Evolutionary conservation across 129 eudicot species (phyloP).

Genomic region (Saussurea involucrata): DNA sequence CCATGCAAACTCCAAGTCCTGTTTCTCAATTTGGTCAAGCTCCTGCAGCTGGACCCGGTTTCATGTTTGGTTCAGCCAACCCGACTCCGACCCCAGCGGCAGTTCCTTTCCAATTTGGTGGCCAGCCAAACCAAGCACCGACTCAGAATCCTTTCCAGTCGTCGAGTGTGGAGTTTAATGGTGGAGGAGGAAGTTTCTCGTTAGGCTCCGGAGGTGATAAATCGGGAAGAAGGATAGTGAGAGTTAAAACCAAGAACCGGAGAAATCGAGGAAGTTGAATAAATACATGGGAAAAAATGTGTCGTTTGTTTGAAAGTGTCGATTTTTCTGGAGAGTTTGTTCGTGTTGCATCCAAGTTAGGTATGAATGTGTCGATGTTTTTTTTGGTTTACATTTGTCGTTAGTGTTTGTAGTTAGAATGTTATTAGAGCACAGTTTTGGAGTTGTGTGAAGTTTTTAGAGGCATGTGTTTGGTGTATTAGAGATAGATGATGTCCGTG

Average conservation of each 20-base stretch:
- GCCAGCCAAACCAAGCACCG: constrained; percentile 51
- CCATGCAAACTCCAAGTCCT: constrained; percentile 59
- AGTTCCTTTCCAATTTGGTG: constrained; percentile 65
- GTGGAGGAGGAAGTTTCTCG: constrained; percentile 83
- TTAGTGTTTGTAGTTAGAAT: constrained; percentile 27
- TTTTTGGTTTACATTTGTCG: neutral
- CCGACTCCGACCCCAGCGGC: constrained; percentile 30
- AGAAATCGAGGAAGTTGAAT: constrained; percentile 38
- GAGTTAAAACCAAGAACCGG: constrained; percentile 42
- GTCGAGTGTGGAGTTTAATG: constrained; percentile 69
- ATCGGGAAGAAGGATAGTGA: constrained; percentile 51
- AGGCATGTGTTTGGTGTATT: constrained; percentile 14
- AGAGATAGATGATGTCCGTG: neutral
- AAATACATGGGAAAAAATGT: neutral
- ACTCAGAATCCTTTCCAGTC: constrained; percentile 68
- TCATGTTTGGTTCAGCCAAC: constrained; percentile 55
- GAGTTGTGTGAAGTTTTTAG: constrained; percentile 18
- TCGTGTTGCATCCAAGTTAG: neutral
- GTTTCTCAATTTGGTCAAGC: constrained; percentile 56
- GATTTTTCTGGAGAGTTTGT: neutral
- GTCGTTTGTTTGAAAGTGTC: neutral
- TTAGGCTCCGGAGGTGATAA: constrained; percentile 82
- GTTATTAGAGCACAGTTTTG: constrained; percentile 39
- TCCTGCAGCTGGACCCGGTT: constrained; percentile 33
- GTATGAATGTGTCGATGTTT: neutral